Conservation (phyloP, 1,284 basidiomycete genomes). For the Athelia sp. region DNA sequence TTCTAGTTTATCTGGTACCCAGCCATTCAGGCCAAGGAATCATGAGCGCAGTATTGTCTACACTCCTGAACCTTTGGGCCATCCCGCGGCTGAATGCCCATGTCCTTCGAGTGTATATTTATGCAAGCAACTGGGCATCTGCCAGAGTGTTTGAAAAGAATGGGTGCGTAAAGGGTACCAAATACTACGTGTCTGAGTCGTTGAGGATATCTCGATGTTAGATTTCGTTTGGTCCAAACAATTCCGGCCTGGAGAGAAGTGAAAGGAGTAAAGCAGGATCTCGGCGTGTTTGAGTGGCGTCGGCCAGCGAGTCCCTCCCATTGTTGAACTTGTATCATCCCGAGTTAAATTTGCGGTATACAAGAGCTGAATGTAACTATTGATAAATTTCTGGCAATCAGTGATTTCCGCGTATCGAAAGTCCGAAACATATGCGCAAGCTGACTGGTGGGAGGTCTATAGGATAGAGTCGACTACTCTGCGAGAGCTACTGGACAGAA, state of each 20-base stretch:
- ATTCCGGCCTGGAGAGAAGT: constrained; percentile 31
- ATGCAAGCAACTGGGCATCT: constrained; percentile 51
- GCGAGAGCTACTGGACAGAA: too few relatives aligned
- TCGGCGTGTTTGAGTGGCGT: constrained; percentile 6
- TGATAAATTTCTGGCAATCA: too few relatives aligned
- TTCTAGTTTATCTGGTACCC: constrained; percentile 46
- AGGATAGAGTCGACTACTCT: too few relatives aligned
- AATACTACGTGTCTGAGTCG: not conserved
- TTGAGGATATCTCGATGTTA: not conserved
- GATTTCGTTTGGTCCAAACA: constrained; percentile 25
- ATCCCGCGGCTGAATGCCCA: constrained; percentile 53
- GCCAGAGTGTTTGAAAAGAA: constrained; percentile 60
- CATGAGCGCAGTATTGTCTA: constrained; percentile 54
- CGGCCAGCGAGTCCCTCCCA: too few relatives aligned
- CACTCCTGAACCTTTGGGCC: constrained; percentile 49
- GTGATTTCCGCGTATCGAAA: too few relatives aligned
- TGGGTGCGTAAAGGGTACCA: constrained; percentile 35
- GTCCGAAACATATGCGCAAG: too few relatives aligned
- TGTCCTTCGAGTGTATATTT: constrained; percentile 38
- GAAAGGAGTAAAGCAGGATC: constrained; percentile 23
- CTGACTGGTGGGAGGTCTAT: too few relatives aligned
- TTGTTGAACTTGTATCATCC: too few relatives aligned
- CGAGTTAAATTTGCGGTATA: too few relatives aligned
- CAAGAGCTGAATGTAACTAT: too few relatives aligned
- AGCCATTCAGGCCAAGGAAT: constrained; percentile 61